Base-by-base conservation (phyloP, 768 basidiomycete genomes). In the Chalciporus piperatus region DNA sequence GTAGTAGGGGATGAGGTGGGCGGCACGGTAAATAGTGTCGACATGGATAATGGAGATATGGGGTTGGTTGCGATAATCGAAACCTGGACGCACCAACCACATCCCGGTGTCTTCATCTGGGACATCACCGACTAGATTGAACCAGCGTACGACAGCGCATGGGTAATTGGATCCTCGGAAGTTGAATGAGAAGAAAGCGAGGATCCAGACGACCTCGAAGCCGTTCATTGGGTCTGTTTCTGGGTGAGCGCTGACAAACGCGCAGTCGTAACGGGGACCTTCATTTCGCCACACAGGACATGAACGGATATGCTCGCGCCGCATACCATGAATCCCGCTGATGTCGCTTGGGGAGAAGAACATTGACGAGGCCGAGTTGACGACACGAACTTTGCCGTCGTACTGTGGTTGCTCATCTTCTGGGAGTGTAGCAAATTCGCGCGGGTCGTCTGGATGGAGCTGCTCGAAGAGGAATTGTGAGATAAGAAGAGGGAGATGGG, bases 291-390 rank as follows among this genome's bases (percentile, higher is more conserved):
- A 72, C 1, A 22, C 37, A 4, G 62, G 60, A 17, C 19, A 50
- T 0, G 60, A 43, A 1, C 58, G 38, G 13, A 73, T 67, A 4
- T 28, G 39, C 49, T 73, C 62, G 0, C 25, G 16, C 4, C 53
- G 54, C 69, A 73, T 70, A 2, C 67, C 61, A 3, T 50, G 28
- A 7, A 39, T 19, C 1, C 69, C 64, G 25, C 59, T 56, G 1
- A 53, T 37, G 11, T 72, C 63, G 35, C 72, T 71, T 0, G 68
- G 64, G 1, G 61, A 59, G 51, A 57, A 67, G 23, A 62, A 73
- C 10, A 17, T 37, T 0, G 63, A 59, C 1, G 45, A 45, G 4
- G 62, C 61, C 1, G 62, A 70, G 25, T 64, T 58, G 16, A 56
- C 59, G 7, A 70, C 43, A 0, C 11, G 16, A 11, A 65, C 22